These are phyloP conservation scores for Claviceps spartinae DNA, from an alignment of 2,329 filamentous ascomycete genomes.

Conservation along the genomic window DNA sequence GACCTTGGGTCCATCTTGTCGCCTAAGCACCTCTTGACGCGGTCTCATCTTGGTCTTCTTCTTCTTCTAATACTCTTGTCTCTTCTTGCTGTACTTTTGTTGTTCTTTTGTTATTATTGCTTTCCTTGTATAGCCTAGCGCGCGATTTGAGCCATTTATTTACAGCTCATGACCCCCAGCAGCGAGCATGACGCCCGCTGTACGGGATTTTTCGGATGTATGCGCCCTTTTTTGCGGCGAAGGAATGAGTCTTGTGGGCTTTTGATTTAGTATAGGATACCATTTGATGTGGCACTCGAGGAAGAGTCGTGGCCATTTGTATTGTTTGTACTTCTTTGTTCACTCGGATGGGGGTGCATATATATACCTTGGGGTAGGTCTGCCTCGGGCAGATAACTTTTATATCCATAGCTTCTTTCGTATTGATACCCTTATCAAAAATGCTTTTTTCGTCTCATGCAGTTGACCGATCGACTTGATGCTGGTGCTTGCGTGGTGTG, in stretches of 20 bases:
- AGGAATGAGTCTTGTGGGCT: neutral
- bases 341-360: neutral
- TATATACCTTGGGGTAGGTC: neutral
- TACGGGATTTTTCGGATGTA: neutral
- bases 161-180: too few species aligned
- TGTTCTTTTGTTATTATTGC: too few species aligned
- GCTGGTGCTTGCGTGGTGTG: too few species aligned
- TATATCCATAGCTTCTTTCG: neutral
- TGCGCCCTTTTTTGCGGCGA: neutral
- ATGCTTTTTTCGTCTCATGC: too few species aligned
- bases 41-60: neutral
- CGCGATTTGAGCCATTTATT: neutral
- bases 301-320: neutral
- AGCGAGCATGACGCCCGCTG: neutral
- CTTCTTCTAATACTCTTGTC: neutral
- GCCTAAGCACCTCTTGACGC: neutral
- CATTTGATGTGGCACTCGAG: slow-evolving; percentile 5
- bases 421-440: neutral
- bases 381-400: slow-evolving; percentile 1
- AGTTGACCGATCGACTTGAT: too few species aligned
- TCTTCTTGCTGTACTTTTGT: neutral
- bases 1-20: neutral
- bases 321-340: neutral
- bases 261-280: slow-evolving; percentile 3
- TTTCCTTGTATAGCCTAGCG: neutral